Conservation (phyloP, 169 alveolate species). For the Theileria sp. region DNA sequence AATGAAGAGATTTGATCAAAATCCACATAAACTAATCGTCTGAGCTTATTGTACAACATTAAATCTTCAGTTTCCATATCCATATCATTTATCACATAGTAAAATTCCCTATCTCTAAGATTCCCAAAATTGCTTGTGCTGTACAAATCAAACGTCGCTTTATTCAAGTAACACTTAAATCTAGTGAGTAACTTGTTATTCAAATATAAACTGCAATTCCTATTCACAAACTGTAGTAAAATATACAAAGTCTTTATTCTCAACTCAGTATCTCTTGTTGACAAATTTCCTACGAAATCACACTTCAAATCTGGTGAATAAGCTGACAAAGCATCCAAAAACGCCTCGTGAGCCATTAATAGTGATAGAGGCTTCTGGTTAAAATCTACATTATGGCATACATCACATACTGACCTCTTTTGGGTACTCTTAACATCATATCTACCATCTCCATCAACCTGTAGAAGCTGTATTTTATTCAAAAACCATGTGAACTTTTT, state of each 20-base stretch:
- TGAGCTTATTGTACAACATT: constrained; percentile 44
- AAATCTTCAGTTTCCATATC: constrained; percentile 52
- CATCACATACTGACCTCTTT: neutral
- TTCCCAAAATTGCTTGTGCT: neutral
- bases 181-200: constrained; percentile 22
- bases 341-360: constrained; percentile 50
- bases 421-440: neutral
- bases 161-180: constrained; percentile 25
- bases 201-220: constrained; percentile 28
- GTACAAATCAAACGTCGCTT: constrained; percentile 23
- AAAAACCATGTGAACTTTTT: neutral
- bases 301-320: constrained; percentile 8
- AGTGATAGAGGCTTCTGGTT: constrained; percentile 40
- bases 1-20: neutral
- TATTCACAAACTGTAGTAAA: constrained; percentile 34
- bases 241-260: constrained; percentile 33
- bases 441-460: neutral
- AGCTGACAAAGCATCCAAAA: constrained; percentile 40
- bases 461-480: neutral
- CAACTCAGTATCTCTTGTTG: constrained; percentile 20
- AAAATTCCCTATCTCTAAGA: neutral
- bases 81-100: constrained; percentile 12
- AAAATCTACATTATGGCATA: constrained; percentile 40
- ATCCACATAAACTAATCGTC: constrained; percentile 2
- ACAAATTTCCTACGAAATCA: constrained; percentile 40